Base-by-base conservation (phyloP, 2,329 filamentous ascomycete species). In the Aspergillus spinulosporus region DNA sequence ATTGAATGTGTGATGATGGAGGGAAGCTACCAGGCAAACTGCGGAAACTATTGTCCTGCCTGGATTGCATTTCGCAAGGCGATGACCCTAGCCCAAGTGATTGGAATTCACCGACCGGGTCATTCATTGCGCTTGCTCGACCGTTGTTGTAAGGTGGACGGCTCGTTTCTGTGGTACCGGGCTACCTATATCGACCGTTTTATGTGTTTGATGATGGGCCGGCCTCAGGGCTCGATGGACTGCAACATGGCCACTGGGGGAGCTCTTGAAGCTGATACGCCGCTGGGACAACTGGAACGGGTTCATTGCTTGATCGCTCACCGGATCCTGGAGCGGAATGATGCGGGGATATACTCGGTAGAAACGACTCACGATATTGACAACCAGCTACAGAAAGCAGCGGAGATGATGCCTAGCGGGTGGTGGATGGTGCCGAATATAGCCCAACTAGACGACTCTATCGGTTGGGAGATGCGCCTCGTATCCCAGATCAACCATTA, bases 401-500 rank as follows among this genome's bases (percentile, higher is more conserved):
- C 73, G 2, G 66, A 68, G 21, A 62, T 66, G 11, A 73, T 83
- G 64, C 70, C 73, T 0, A 54, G 66, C 0, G 63, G 71, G 2
- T 84, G 80, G 79, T 84, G 81, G 82, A 68, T 74, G 7, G 32
- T 48, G 0, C 58, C 62, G 1, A 57, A 59, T 5, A 12, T 64
- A 3, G 44, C 12, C 15, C 8, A 43, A 2, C 2, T 4, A 44
- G 9, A 44, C 9, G 4, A 1, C 12, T 9, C 34, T 12, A 12
- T 28, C 12, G 74, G 42, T 11, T 44, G 58, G 21, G 68, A 76
- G 47, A 57, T 66, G 4, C 72, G 73, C 2, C 61, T 79, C 4
- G 74, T 80, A 59, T 65, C 75, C 2, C 82, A 84, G 57, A 71
- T 84, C 26, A 73, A 74, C 7, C 79, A 84, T 59, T 78, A 79